Evolutionary conservation across 108 stramenopile genomes (phyloP).

Genomic region (Schizochytrium sp.): DNA sequence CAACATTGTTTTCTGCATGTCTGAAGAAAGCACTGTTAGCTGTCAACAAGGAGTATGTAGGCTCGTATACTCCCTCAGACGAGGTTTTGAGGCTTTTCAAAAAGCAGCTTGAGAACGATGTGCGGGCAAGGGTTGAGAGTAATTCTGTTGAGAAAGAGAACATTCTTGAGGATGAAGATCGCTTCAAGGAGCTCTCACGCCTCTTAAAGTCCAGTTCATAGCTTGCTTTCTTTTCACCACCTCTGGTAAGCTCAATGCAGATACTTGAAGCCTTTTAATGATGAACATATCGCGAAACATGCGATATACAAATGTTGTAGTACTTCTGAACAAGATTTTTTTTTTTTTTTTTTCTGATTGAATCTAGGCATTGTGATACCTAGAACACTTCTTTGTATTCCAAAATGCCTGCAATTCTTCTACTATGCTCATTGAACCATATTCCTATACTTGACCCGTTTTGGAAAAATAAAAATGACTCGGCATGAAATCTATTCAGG

Average conservation of each 20-base stretch:
- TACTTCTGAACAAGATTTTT: too few species aligned
- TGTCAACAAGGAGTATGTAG: constrained; percentile 32
- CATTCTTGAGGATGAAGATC: background rate
- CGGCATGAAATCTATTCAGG: too few species aligned
- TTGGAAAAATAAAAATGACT: background rate
- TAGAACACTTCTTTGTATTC: too few species aligned
- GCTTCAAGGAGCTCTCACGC: background rate
- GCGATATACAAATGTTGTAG: too few species aligned
- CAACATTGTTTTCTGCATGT: background rate
- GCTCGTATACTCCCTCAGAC: background rate
- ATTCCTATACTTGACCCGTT: background rate
- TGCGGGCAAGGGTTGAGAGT: background rate
- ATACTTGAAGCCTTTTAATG: too few species aligned
- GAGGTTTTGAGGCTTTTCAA: background rate
- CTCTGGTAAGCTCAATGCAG: background rate
- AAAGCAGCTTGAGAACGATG: background rate
- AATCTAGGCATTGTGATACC: too few species aligned
- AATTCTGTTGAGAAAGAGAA: background rate
- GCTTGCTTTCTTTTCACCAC: background rate
- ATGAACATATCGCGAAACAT: too few species aligned
- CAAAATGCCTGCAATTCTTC: too few species aligned
- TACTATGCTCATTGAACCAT: background rate
- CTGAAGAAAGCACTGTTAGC: constrained; percentile 15
- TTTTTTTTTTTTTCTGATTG: too few species aligned
- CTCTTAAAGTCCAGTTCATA: background rate